phyloP scores from a whole-genome alignment of 345 rosid species.

The Salix arbutifolia region DNA sequence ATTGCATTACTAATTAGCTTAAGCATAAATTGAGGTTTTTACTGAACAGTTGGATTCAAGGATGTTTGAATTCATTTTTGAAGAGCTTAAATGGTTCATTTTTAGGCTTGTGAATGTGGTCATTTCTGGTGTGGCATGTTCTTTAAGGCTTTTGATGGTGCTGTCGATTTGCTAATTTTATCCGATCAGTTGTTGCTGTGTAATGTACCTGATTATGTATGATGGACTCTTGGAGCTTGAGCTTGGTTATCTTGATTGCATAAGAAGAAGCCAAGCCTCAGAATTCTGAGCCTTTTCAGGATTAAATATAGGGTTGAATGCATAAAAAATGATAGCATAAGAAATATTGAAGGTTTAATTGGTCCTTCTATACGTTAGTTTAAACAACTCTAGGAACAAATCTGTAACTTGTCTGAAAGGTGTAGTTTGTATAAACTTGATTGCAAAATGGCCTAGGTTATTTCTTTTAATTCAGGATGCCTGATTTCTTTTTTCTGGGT shows the following conservation, averaged over 20 bases:
- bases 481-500: neutral
- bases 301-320: neutral
- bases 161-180: neutral
- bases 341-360: neutral
- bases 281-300: neutral
- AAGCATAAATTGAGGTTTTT: neutral
- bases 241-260: neutral
- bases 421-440: neutral
- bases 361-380: neutral
- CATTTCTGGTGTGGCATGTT: neutral
- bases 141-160: neutral
- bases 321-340: neutral
- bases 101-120: neutral
- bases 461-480: neutral
- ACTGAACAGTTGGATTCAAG: neutral
- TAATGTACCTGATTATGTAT: neutral
- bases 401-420: neutral
- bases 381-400: neutral
- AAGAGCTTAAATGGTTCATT: neutral
- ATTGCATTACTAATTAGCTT: neutral
- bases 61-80: neutral
- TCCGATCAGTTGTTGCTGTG: neutral
- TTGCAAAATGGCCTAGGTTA: neutral
- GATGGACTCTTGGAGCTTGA: neutral
- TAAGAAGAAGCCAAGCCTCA: neutral